These are phyloP conservation scores for Globomyces pollinis-pini DNA, from an alignment of 192 early-diverging fungal species.

Conservation along the genomic window DNA sequence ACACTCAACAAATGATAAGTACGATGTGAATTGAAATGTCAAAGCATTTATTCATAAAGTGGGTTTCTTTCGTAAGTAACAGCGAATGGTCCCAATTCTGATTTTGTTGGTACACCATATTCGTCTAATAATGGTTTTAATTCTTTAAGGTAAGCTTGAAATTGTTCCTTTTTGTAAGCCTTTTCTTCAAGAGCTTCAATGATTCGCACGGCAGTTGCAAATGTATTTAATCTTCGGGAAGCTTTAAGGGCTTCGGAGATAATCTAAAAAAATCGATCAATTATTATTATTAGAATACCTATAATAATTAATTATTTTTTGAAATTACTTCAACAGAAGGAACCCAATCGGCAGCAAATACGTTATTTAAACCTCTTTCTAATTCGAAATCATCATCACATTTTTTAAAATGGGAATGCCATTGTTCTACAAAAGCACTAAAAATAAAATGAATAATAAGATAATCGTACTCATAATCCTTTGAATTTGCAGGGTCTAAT, in stretches of 20 bases:
- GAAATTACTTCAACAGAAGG: constrained; percentile 85
- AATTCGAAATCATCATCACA: constrained; percentile 90
- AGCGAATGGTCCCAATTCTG: constrained; percentile 65
- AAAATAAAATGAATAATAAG: no score
- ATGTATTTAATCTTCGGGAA: constrained; percentile 87
- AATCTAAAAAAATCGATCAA: no score
- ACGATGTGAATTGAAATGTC: neutral
- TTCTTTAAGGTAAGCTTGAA: constrained; percentile 81
- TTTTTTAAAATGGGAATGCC: constrained; percentile 40
- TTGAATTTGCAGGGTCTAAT: constrained; percentile 40
- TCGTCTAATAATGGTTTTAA: constrained; percentile 80
- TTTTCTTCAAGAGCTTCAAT: constrained; percentile 92
- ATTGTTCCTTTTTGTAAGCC: constrained; percentile 76
- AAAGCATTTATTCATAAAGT: constrained; percentile 28
- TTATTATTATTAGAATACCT: no score
- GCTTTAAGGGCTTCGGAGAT: constrained; percentile 86
- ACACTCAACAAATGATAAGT: no score
- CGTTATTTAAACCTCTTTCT: constrained; percentile 95
- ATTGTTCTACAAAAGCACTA: constrained; percentile 43
- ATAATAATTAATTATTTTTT: no score
- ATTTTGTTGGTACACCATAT: constrained; percentile 81
- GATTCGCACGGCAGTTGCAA: constrained; percentile 85
- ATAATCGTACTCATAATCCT: constrained; percentile 48
- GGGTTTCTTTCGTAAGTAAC: constrained; percentile 34
- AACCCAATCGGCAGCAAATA: constrained; percentile 92